Conservation (phyloP, 1,284 basidiomycete genomes). For the Trichosporon sp. region DNA sequence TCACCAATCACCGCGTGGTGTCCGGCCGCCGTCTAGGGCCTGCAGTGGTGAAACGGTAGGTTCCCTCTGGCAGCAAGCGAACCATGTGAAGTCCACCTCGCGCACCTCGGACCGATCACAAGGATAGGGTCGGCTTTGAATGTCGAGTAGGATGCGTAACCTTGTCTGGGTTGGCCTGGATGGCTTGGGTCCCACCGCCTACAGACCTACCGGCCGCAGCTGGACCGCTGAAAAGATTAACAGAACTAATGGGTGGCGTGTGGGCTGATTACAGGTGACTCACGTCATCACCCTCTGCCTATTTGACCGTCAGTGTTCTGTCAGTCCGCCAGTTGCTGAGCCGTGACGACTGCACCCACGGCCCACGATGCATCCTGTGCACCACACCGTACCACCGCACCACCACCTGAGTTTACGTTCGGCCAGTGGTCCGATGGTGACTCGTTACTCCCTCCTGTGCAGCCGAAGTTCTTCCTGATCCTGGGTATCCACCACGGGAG, state of each 20-base stretch:
- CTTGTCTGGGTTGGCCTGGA: not conserved
- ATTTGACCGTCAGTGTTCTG: too few relatives aligned
- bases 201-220: not conserved
- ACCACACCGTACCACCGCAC: not conserved
- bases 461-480: too few relatives aligned
- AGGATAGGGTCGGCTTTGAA: slow-evolving; percentile 1
- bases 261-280: slow-evolving; percentile 10
- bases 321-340: not conserved
- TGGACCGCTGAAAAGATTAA: not conserved
- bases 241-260: slow-evolving; percentile 13
- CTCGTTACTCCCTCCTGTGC: too few relatives aligned
- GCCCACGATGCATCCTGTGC: not conserved
- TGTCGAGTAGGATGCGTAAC: not conserved
- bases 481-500: not conserved
- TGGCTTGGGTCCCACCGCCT: too few relatives aligned
- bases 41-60: not conserved
- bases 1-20: not conserved
- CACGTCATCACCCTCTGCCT: not conserved
- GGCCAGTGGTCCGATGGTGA: not conserved
- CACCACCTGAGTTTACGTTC: not conserved
- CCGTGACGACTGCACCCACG: not conserved
- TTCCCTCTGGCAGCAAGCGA: not conserved
- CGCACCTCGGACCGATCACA: slow-evolving; percentile 12
- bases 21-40: not conserved
- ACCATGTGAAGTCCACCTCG: slow-evolving; percentile 14